These are phyloP conservation scores for Litsea cubeba DNA, from an alignment of 164 flowering plant species.

Conservation along the genomic window DNA sequence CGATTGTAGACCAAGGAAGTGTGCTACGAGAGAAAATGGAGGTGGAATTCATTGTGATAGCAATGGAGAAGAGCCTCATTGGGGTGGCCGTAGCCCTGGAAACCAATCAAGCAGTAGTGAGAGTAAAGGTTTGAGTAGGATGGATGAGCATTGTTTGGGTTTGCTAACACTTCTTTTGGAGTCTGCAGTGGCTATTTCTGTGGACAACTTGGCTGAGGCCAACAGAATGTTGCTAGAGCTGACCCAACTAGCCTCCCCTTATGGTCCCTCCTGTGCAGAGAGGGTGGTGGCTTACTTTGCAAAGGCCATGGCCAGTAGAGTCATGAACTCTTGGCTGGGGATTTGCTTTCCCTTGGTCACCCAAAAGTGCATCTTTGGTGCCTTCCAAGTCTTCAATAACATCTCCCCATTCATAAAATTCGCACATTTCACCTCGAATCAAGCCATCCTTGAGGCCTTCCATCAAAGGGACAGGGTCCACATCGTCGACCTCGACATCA, in stretches of 20 bases:
- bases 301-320: constrained; percentile 60
- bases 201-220: constrained; percentile 61
- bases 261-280: constrained; percentile 58
- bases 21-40: constrained; percentile 11
- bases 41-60: no score
- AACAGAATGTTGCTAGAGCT: constrained; percentile 62
- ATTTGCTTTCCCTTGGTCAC: constrained; percentile 49
- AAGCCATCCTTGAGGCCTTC: constrained; percentile 70
- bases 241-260: constrained; percentile 63
- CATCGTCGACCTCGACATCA: constrained; percentile 69
- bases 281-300: constrained; percentile 69
- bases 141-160: constrained; percentile 36
- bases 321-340: constrained; percentile 69
- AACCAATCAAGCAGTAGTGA: background rate
- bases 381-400: constrained; percentile 56
- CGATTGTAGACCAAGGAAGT: constrained; percentile 31
- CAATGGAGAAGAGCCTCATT: constrained; percentile 10
- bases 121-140: constrained; percentile 15
- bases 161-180: constrained; percentile 51
- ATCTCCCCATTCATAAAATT: constrained; percentile 67
- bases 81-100: constrained; percentile 8
- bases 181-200: constrained; percentile 67
- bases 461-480: constrained; percentile 52
- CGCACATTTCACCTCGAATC: constrained; percentile 75
- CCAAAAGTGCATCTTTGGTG: constrained; percentile 32